Evolutionary conservation across 2,329 filamentous ascomycete genomes (phyloP), one percentile per base, ranked within the genome.

Genomic region (Rhynchosporium secalis): DNA sequence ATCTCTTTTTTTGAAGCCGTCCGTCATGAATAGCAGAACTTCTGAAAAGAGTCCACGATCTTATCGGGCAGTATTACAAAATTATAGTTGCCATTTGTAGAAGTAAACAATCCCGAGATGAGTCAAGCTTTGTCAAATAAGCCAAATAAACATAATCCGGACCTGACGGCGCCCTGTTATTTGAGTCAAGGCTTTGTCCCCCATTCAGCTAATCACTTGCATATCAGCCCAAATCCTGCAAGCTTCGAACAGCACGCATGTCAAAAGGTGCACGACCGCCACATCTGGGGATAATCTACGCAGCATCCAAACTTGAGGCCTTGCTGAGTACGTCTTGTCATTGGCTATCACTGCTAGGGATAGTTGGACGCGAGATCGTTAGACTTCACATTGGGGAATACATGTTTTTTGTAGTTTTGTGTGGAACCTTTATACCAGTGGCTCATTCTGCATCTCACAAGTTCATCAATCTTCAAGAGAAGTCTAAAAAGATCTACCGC

Each of bases 261-360:
- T 41, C 36, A 41, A 40, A 52, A n/a, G 36, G 43, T n/a, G 33
- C 9, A 36, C 33, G 33, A 36, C 5, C 9, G 43, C 43, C n/a
- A 12, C n/a, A 28, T 45, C 41, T 45, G 13, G 41, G 12, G n/a
- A 15, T 6, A 45, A 45, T 15, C n/a, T 33, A 33, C 49, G 49
- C 6, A 31, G 47, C 13, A 7, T 51, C 3, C 28, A 28, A 52
- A 31, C 33, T 52, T 52, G 49, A 52, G 49, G 33, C 33, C 15
- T 38, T 26, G 49, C 33, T 52, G 49, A 52, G 36, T 26, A 29
- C 3, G 20, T 20, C 31, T 38, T 52, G n/a, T 31, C n/a, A 33
- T 54, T 54, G 51, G 51, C 51, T 33, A 54, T 54, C 51, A 40
- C 33, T 38, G 15, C 9, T 28, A n/a, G 43, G 43, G 43, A 46